A percentile compares a stretch with the other conserved stretches of the same genome.
phyloP scores from a whole-genome alignment of 768 basidiomycete species.

The Psilocybe cubensis region DNA sequence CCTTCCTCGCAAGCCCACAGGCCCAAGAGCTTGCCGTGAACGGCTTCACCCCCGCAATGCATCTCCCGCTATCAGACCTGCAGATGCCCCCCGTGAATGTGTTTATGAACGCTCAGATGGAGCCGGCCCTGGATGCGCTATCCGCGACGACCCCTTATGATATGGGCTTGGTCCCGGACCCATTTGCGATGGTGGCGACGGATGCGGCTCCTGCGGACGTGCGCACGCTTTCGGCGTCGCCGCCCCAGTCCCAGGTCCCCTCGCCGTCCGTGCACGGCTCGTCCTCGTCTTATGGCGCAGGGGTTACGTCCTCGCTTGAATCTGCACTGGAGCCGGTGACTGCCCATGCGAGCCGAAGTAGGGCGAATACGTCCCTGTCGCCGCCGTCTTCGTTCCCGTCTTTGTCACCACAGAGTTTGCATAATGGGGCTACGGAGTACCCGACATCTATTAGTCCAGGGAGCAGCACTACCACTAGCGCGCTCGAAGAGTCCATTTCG shows the following conservation, averaged over 20 bases:
- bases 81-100: constrained; percentile 31
- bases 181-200: constrained; percentile 33
- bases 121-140: constrained; percentile 34
- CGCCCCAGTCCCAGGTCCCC: constrained; percentile 38
- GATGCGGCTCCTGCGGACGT: constrained; percentile 41
- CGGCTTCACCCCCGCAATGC: constrained; percentile 31
- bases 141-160: constrained; percentile 38
- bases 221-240: constrained; percentile 36
- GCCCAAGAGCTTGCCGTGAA: constrained; percentile 14
- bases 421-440: constrained; percentile 17
- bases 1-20: constrained; percentile 37
- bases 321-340: constrained; percentile 45
- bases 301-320: constrained; percentile 47
- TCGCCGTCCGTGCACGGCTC: constrained; percentile 42
- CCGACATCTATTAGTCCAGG: constrained; percentile 19
- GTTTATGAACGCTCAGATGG: constrained; percentile 34
- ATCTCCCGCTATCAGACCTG: constrained; percentile 42
- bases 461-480: background rate
- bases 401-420: constrained; percentile 15
- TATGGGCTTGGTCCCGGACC: constrained; percentile 33
- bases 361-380: constrained; percentile 41
- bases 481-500: constrained; percentile 24
- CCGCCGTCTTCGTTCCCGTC: constrained; percentile 31
- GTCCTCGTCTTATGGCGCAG: constrained; percentile 40
- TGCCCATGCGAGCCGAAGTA: constrained; percentile 36